Conservation (phyloP, 768 basidiomycete genomes). For the Steccherinum ochraceum region DNA sequence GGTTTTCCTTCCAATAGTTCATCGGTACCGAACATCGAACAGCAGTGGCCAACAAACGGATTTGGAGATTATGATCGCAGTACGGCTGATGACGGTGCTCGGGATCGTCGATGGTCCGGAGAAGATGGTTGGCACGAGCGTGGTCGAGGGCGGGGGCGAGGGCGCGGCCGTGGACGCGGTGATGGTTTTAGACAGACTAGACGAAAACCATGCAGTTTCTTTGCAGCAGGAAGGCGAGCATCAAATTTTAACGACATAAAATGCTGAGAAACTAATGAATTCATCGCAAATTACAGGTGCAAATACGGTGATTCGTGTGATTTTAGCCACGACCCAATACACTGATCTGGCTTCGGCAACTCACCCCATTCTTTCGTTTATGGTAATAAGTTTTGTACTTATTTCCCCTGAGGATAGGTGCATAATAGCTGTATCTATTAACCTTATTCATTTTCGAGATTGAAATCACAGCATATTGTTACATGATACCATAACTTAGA, state of each 20-base stretch:
- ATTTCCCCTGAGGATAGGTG: background rate
- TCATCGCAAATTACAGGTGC: slow-evolving; percentile 64
- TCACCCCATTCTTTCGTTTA: background rate
- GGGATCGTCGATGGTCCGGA: slow-evolving; percentile 16
- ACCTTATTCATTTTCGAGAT: background rate
- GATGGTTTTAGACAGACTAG: slow-evolving; percentile 72
- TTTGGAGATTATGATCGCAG: slow-evolving; percentile 17
- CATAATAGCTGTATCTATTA: background rate
- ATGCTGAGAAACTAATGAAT: slow-evolving; percentile 31
- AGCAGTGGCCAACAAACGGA: slow-evolving; percentile 11
- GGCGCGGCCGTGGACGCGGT: slow-evolving; percentile 55
- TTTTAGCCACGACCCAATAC: slow-evolving; percentile 58
- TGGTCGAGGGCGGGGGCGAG: slow-evolving; percentile 38
- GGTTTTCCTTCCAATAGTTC: slow-evolving; percentile 21
- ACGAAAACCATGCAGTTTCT: slow-evolving; percentile 88
- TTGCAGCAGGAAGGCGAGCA: slow-evolving; percentile 90
- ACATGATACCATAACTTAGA: too few species aligned
- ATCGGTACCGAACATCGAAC: slow-evolving; percentile 13
- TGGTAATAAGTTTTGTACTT: slow-evolving; percentile 9
- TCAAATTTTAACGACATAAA: slow-evolving; percentile 30
- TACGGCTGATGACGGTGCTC: background rate
- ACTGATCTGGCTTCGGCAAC: too few species aligned
- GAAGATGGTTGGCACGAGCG: slow-evolving; percentile 45
- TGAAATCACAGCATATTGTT: too few species aligned
- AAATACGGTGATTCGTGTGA: slow-evolving; percentile 86